Percentiles rank a stretch among this genome's conserved stretches.
Evolutionary conservation across 352 stramenopile species (phyloP).

Genomic region (Phytophthora meadii): DNA sequence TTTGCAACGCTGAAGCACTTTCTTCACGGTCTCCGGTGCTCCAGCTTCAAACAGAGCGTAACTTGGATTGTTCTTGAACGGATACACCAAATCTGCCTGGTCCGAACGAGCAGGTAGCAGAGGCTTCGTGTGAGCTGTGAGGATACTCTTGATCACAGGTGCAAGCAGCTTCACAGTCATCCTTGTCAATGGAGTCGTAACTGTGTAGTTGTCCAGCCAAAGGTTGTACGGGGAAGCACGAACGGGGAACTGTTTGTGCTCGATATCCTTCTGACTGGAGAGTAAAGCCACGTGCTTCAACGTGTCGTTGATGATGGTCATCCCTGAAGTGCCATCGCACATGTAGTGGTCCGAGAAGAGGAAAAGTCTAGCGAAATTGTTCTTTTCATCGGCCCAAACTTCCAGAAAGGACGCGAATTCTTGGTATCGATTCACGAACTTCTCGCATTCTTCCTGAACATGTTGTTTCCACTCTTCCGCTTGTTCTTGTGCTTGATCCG

Average conservation of each 20-base stretch:
- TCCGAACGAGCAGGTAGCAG: slow-evolving; percentile 31
- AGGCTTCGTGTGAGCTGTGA: slow-evolving; percentile 27
- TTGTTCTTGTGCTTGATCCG: slow-evolving; percentile 17
- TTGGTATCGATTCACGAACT: slow-evolving; percentile 29
- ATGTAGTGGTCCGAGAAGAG: slow-evolving; percentile 59
- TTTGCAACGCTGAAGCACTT: slow-evolving; percentile 33
- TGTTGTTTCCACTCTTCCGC: slow-evolving; percentile 24
- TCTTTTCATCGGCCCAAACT: slow-evolving; percentile 23
- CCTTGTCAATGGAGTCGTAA: slow-evolving; percentile 21
- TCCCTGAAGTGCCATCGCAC: slow-evolving; percentile 45
- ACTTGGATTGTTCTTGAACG: slow-evolving; percentile 32
- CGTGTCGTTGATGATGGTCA: slow-evolving; percentile 47
- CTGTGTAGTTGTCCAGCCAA: slow-evolving; percentile 25
- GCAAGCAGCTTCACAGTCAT: slow-evolving; percentile 27
- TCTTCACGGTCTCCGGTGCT: slow-evolving; percentile 25
- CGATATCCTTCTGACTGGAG: slow-evolving; percentile 9
- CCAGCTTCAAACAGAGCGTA: slow-evolving; percentile 40
- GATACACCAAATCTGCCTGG: slow-evolving; percentile 37
- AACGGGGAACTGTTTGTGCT: slow-evolving; percentile 25
- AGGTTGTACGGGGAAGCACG: slow-evolving; percentile 38
- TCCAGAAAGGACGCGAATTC: slow-evolving; percentile 36
- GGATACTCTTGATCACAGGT: slow-evolving; percentile 22
- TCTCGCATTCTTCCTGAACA: slow-evolving; percentile 29
- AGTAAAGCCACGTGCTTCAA: slow-evolving; percentile 18
- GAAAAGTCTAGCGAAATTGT: slow-evolving; percentile 32